Conservation (phyloP, 2,329 filamentous ascomycete species). For the Trichocomaceae sp. region DNA sequence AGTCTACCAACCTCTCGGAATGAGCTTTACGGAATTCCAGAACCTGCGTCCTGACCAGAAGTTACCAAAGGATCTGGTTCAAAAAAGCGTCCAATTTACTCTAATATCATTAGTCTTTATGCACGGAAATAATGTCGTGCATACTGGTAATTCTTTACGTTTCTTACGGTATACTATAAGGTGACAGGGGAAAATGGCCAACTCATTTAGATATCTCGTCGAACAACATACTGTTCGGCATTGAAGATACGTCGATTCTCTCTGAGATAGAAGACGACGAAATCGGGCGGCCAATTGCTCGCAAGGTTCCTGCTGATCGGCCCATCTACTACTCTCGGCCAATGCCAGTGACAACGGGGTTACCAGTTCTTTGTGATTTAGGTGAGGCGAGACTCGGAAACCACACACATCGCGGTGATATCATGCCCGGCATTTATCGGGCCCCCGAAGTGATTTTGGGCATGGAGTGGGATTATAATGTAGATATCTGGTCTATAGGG, state of each 20-base stretch:
- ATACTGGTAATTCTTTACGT: conserved; percentile 38
- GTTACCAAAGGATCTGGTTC: conserved; percentile 20
- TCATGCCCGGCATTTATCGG: conserved; percentile 41
- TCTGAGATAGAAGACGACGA: conserved; percentile 36
- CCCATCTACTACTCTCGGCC: conserved; percentile 30
- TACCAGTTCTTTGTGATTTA: conserved; percentile 28
- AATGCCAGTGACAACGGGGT: conserved; percentile 21
- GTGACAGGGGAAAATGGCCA: background rate
- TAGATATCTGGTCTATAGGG: conserved; percentile 40
- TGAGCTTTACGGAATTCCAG: conserved; percentile 37
- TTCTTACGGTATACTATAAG: background rate
- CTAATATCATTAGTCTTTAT: conserved; percentile 83
- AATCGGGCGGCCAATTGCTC: conserved; percentile 32
- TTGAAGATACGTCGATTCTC: conserved; percentile 37
- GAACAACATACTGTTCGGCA: conserved; percentile 43
- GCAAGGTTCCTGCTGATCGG: conserved; percentile 29
- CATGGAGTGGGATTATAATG: conserved; percentile 31
- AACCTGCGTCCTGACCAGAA: conserved; percentile 18
- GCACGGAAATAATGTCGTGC: conserved; percentile 38
- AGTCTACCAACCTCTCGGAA: conserved; percentile 38
- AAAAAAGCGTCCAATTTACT: conserved; percentile 63
- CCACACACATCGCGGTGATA: conserved; percentile 25
- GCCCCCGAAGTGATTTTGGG: conserved; percentile 38
- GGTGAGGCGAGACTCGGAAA: conserved; percentile 29
- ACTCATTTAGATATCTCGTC: conserved; percentile 37